Base-by-base conservation (phyloP, 345 rosid genomes). In the Odontarrhena argentea region DNA sequence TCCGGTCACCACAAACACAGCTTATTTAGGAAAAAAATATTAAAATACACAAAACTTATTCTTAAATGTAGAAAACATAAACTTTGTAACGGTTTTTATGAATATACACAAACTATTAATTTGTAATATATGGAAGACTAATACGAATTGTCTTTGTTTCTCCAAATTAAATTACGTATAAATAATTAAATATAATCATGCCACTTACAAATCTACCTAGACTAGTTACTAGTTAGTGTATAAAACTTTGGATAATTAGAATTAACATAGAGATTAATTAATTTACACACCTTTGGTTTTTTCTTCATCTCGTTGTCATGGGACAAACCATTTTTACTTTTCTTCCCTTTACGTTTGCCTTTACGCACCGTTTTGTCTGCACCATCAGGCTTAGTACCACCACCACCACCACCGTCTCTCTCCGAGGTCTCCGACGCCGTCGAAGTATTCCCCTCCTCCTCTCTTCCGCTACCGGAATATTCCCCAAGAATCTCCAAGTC, bases 401-500 rank as follows among this genome's bases (percentile, higher is more conserved):
- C 50, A 80, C 84, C 57, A 47, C 12, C 63, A 44, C 69, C 68
- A 64, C 30, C 59, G 35, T 53, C 38, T 71, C 63, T 71, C 69
- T 32, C 77, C 66, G 67, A 65, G 8, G 60, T 65, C 76, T 46
- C 76, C 12, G 73, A 71, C 67, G 65, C 55, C 78, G 55, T 80
- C 72, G 86, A 82, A 1, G 75, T 63, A 68, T 78, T 76, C 6
- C 79, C 66, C 36, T 85, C 82, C 28, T 88, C 91, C 60, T 88
- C 91, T 3, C 82, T 79, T 1, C 83, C 77, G n/a, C 84, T 47
- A 7, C 74, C 59, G 37, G 92, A 83, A 67, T 80, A 80, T 22
- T 90, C 96, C 0, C 85, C 85, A 6, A 87, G 80, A 59, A 85
- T 74, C 63, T 86, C 97, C 1, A 81, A 74, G 63, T 79, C 92